phyloP scores from a whole-genome alignment of 2,329 filamentous ascomycete genomes.

The Pyricularia sp. region DNA sequence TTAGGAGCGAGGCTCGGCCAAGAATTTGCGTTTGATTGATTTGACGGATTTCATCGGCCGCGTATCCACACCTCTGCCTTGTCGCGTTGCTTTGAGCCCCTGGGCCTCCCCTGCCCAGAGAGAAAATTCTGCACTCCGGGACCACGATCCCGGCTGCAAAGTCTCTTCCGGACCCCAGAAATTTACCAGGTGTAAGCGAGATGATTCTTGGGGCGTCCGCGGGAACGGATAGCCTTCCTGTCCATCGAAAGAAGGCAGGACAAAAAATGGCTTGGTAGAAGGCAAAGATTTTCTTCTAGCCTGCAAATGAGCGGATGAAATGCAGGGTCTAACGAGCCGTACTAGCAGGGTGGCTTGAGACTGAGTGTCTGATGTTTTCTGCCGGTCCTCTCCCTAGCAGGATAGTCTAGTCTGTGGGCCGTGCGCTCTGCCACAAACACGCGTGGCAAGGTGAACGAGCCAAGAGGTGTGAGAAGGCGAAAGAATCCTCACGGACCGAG shows the following conservation, averaged over 20 bases:
- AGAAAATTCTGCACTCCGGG: constrained; percentile 6
- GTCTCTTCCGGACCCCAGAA: background rate
- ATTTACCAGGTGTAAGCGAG: background rate
- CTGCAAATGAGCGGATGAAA: background rate
- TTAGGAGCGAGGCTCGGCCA: background rate
- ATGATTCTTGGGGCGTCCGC: background rate
- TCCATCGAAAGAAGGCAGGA: background rate
- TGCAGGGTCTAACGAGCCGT: background rate
- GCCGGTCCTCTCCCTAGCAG: background rate
- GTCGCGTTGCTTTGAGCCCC: constrained; percentile 3
- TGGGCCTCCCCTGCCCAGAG: background rate
- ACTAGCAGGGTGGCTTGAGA: background rate
- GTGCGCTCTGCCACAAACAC: background rate
- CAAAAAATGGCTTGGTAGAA: background rate
- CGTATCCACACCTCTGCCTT: background rate
- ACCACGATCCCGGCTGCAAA: background rate
- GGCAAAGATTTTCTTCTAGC: background rate
- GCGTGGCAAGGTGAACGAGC: background rate
- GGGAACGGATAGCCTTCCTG: background rate
- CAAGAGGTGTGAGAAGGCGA: background rate
- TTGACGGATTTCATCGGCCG: background rate
- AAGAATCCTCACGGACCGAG: background rate
- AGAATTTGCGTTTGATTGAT: background rate
- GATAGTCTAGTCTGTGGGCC: background rate
- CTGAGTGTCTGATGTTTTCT: background rate